Base-by-base conservation (phyloP, 148 eudicot genomes). In the Vaccinium darrowii region DNA sequence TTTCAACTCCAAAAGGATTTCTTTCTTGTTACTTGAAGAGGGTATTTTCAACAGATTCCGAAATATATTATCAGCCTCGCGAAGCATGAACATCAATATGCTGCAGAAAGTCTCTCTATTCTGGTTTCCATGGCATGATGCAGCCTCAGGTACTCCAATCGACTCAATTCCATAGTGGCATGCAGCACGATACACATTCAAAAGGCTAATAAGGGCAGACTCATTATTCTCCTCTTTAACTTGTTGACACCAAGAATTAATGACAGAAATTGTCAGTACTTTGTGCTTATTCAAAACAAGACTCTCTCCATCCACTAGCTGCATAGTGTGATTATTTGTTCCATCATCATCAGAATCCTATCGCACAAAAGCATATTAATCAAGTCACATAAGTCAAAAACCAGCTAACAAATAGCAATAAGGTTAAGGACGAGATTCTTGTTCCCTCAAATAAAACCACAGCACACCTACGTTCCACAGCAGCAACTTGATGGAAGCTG, bases 281-380 rank as follows among this genome's bases (percentile, higher is more conserved):
- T 83, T 93, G 30, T 82, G 87, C 73, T 85, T 71, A 27, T 83
- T 88, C 83, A 72, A 71, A 81, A 76, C 54, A 78, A 86, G 86
- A 60, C 82, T 79, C 83, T 86, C 85, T 52, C 88, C 90, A 82
- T 87, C 86, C 78, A 52, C 69, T 30, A 85, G 78, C 73, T 87
- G 87, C 60, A 62, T 79, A 67, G 65, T 82, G 18, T 85, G 86
- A 85, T 91, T 81, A 78, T 88, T 83, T 49, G 58, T 78, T 58
- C 90, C 94, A 67, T 94, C 98, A 78, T 91, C 98, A 79, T 94
- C 99, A 81, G 94, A 97, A 84, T 85, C 83, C 99, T 97, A 89
- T 82, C n/a, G 82, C 82, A 84, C 83, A 84, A 57, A 81, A 79
- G 36, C 60, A 27, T 47, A 56, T 25, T 50, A 49, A 82, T 53